Percentiles rank a stretch among this genome's conserved stretches.
Evolutionary conservation across 2,329 filamentous ascomycete species (phyloP).

Genomic region (Diaporthe citrichinensis): DNA sequence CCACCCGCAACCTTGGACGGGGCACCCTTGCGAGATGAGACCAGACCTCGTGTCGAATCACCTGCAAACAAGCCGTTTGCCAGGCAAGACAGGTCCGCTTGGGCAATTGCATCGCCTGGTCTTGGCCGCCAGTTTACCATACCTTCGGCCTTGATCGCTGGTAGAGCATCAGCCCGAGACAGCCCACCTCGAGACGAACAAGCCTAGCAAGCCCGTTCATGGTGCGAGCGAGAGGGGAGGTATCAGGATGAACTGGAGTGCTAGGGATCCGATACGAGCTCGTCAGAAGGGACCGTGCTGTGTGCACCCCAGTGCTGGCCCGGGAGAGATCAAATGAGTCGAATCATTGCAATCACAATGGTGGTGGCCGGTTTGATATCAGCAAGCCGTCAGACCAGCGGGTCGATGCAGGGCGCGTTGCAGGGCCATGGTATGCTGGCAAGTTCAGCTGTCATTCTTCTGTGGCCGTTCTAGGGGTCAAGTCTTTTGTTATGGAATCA

Average conservation of each 20-base stretch:
- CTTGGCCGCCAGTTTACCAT: background rate
- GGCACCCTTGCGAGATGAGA: conserved; percentile 14
- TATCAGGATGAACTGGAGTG: background rate
- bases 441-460: conserved; percentile 22
- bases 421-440: conserved; percentile 11
- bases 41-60: conserved; percentile 2
- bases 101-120: background rate
- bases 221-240: conserved; percentile 10
- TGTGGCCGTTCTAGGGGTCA: conserved; percentile 14
- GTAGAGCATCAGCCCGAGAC: background rate
- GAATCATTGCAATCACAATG: background rate
- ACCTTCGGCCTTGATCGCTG: background rate
- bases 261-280: background rate
- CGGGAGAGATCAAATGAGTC: background rate
- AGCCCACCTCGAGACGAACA: conserved; percentile 14
- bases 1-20: conserved; percentile 25
- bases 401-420: background rate
- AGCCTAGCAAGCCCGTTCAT: conserved; percentile 20
- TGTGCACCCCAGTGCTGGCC: conserved; percentile 8
- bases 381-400: conserved; percentile 3
- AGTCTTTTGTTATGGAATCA: conserved; percentile 30
- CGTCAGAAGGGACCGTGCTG: background rate
- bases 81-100: conserved; percentile 2
- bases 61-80: conserved; percentile 23
- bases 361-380: background rate